These are phyloP conservation scores for Penicillium diatomitis DNA, from an alignment of 495 filamentous ascomycete genomes.

Conservation along the genomic window DNA sequence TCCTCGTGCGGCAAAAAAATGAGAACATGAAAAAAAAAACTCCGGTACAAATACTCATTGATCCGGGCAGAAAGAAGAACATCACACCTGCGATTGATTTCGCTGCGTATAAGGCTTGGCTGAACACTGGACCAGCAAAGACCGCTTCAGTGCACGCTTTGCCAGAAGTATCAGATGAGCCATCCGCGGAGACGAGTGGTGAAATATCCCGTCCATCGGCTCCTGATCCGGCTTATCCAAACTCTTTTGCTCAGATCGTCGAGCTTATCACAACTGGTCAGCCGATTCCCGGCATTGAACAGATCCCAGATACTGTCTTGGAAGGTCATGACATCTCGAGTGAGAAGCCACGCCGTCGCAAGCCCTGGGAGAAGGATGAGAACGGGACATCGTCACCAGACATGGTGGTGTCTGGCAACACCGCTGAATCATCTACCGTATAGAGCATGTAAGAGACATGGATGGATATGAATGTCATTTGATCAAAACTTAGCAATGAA, in stretches of 20 bases:
- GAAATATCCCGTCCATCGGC: background rate
- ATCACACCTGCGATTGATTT: slow-evolving; percentile 30
- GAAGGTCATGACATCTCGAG: slow-evolving; percentile 50
- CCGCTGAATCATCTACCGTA: background rate
- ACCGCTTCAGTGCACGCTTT: background rate
- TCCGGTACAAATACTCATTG: background rate
- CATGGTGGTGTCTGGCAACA: slow-evolving; percentile 2
- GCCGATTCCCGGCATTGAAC: slow-evolving; percentile 77
- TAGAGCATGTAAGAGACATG: too few species aligned
- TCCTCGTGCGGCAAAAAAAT: background rate
- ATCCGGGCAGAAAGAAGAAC: slow-evolving; percentile 28
- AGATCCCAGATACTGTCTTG: slow-evolving; percentile 79
- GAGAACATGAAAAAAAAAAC: background rate
- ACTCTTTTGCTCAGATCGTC: slow-evolving; percentile 80
- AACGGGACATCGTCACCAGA: slow-evolving; percentile 2
- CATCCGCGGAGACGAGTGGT: background rate
- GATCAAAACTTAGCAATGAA: too few species aligned
- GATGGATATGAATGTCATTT: too few species aligned
- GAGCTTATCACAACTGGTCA: slow-evolving; percentile 78
- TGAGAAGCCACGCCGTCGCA: slow-evolving; percentile 46
- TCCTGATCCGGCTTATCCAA: slow-evolving; percentile 60
- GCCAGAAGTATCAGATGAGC: background rate
- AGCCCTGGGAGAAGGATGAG: slow-evolving; percentile 68
- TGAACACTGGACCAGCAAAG: slow-evolving; percentile 7
- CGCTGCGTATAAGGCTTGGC: slow-evolving; percentile 35